These are phyloP conservation scores for Cladosporium sp. DNA, from an alignment of 2,329 filamentous ascomycete genomes.

Conservation along the genomic window DNA sequence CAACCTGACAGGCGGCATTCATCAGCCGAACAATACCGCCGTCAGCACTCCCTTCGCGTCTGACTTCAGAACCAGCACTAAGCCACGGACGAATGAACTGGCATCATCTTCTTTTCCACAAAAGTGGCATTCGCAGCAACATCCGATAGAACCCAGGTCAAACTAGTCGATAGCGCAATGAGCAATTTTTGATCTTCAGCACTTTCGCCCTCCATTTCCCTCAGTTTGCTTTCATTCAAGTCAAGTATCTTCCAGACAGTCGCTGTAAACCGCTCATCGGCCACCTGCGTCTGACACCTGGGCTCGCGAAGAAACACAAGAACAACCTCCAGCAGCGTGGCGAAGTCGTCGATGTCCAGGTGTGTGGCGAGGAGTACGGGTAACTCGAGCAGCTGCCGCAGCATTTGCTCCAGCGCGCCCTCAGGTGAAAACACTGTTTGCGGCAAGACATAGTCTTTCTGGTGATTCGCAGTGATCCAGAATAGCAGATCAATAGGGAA, in stretches of 20 bases:
- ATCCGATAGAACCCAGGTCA: constrained; percentile 30
- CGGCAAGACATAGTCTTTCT: neutral
- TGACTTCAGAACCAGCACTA: neutral
- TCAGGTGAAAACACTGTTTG: neutral
- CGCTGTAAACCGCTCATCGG: constrained; percentile 7
- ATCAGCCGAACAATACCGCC: constrained; percentile 5
- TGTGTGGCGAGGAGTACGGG: neutral
- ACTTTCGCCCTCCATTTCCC: neutral
- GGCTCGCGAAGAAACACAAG: constrained; percentile 25
- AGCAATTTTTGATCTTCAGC: constrained; percentile 21
- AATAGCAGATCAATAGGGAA: constrained; percentile 24
- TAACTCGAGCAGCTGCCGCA: neutral
- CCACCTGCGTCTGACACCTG: constrained; percentile 20
- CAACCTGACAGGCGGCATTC: constrained; percentile 26
- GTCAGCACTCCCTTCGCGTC: neutral
- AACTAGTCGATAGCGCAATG: constrained; percentile 21
- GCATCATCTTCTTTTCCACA: neutral
- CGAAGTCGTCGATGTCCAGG: constrained; percentile 20
- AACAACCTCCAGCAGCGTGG: constrained; percentile 21
- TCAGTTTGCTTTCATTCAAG: constrained; percentile 12
- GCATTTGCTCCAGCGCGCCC: neutral
- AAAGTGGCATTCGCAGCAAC: constrained; percentile 24
- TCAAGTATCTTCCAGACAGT: constrained; percentile 22
- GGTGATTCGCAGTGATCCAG: constrained; percentile 19
- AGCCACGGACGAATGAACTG: neutral